Conservation (phyloP, 1,139 yeast species). For the Candida sanyaensis region DNA sequence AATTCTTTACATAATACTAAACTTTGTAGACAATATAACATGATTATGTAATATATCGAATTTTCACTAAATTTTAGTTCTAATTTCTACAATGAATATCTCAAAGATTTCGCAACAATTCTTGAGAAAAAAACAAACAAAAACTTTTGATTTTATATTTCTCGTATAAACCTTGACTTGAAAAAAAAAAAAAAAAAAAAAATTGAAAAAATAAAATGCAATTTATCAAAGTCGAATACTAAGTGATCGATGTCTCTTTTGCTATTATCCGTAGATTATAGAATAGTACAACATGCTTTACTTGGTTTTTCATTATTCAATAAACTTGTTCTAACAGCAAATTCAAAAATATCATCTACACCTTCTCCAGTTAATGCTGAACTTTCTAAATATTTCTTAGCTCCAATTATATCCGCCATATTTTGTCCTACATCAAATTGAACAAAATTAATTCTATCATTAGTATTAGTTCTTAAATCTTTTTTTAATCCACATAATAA, state of each 20-base stretch:
- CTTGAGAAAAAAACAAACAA: not conserved
- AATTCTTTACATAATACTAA: no score
- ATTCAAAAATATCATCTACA: conserved; percentile 78
- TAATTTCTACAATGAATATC: not conserved
- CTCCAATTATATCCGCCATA: conserved; percentile 68
- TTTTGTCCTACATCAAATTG: conserved; percentile 56
- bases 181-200: no score
- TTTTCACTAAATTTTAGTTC: no score
- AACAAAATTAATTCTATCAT: conserved; percentile 38
- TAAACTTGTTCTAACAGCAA: conserved; percentile 71
- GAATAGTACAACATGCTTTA: conserved; percentile 36
- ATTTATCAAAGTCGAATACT: not conserved
- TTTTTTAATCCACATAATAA: conserved; percentile 70
- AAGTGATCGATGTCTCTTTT: not conserved
- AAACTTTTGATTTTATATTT: not conserved
- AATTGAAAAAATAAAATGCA: not conserved
- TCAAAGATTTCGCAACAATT: not conserved
- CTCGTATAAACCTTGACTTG: no score
- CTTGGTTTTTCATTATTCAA: conserved; percentile 31
- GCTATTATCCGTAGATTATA: conserved; percentile 16
- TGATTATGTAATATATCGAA: no score
- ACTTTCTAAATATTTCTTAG: conserved; percentile 69
- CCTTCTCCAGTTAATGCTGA: conserved; percentile 81
- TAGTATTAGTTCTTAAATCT: conserved; percentile 47
- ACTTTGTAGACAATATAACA: no score